Evolutionary conservation across 208 protist species (phyloP).

Genomic region (Acanthamoeba quina): DNA sequence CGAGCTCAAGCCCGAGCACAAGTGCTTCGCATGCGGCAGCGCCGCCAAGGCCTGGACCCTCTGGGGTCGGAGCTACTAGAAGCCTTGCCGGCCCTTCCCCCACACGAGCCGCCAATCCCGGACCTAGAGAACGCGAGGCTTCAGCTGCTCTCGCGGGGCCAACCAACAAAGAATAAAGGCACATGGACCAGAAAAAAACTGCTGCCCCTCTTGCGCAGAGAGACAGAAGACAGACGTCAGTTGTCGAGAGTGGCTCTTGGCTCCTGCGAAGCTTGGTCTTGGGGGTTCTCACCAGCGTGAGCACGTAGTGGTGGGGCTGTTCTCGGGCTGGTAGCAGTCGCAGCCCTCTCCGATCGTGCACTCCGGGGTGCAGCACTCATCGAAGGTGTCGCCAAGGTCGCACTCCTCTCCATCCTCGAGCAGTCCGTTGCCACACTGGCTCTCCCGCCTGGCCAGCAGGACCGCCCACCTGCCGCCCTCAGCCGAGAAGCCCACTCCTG

Average conservation of each 20-base stretch:
- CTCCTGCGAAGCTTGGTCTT: no score
- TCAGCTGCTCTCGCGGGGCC: no score
- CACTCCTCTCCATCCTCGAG: constrained; percentile 15
- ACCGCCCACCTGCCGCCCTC: neutral
- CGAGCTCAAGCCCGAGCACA: constrained; percentile 88
- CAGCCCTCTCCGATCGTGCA: neutral
- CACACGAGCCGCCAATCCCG: no score
- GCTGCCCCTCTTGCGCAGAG: no score
- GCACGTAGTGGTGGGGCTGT: neutral
- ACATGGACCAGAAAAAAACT: no score
- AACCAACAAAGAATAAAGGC: no score
- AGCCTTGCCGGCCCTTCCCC: no score
- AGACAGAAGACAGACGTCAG: no score
- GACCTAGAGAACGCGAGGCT: no score
- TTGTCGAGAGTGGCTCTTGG: no score
- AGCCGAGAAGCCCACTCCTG: neutral
- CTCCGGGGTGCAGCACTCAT: neutral
- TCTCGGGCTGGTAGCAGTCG: neutral
- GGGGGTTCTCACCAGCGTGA: neutral
- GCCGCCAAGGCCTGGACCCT: constrained; percentile 80
- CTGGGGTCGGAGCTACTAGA: constrained; percentile 87
- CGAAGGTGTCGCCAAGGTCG: constrained; percentile 2
- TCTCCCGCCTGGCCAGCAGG: neutral
- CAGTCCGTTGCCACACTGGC: constrained; percentile 17
- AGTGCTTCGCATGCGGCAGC: constrained; percentile 92